phyloP scores from a whole-genome alignment of 2,329 filamentous ascomycete genomes.

The Gaeumannomyces tritici region DNA sequence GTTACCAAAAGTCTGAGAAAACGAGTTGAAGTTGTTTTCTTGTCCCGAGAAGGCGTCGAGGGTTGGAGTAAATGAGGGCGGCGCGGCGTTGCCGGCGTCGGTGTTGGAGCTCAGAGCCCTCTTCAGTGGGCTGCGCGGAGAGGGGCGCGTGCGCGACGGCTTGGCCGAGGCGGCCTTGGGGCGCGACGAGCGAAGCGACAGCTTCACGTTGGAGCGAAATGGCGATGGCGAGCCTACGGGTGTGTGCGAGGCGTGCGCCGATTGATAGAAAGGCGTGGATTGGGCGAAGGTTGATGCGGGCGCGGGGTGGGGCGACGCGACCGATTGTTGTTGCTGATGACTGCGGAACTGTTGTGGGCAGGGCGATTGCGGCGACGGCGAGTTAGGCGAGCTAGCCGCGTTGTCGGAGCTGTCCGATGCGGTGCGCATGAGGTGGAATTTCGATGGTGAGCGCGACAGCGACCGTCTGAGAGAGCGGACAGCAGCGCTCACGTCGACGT shows the following conservation, averaged over 20 bases:
- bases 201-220: slow-evolving; percentile 56
- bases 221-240: slow-evolving; percentile 51
- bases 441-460: slow-evolving; percentile 87
- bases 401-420: slow-evolving; percentile 36
- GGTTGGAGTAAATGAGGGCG: slow-evolving; percentile 29
- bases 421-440: slow-evolving; percentile 56
- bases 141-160: slow-evolving; percentile 55
- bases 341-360: slow-evolving; percentile 24
- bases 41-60: slow-evolving; percentile 23
- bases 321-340: slow-evolving; percentile 6
- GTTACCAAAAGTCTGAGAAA: slow-evolving; percentile 26
- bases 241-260: slow-evolving; percentile 11
- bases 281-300: slow-evolving; percentile 4
- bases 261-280: slow-evolving; percentile 3
- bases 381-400: slow-evolving; percentile 47
- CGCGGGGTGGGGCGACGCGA: neutral
- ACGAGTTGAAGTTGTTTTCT: slow-evolving; percentile 27
- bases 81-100: slow-evolving; percentile 59
- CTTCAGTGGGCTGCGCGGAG: slow-evolving; percentile 73
- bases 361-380: slow-evolving; percentile 42
- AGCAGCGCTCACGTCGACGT: slow-evolving; percentile 72
- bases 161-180: slow-evolving; percentile 45
- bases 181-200: slow-evolving; percentile 55
- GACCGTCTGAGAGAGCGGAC: slow-evolving; percentile 80
- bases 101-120: slow-evolving; percentile 62